These are phyloP conservation scores for Diaporthe nobilis DNA, from an alignment of 2,329 filamentous ascomycete genomes.

Conservation along the genomic window DNA sequence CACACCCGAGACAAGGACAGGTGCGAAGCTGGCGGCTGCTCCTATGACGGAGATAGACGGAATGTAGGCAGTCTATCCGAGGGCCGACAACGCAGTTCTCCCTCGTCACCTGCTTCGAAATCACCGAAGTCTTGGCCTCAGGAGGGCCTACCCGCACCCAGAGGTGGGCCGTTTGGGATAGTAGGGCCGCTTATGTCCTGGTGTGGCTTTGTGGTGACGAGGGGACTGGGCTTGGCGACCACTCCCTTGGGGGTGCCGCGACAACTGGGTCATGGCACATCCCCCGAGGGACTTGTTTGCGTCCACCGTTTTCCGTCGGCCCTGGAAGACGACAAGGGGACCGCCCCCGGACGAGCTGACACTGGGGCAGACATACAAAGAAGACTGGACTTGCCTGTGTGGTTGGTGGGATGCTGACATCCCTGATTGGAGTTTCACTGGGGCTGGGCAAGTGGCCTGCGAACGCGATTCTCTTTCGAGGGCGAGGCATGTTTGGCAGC, in stretches of 20 bases:
- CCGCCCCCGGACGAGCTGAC: background rate
- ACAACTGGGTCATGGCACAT: background rate
- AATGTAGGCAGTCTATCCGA: background rate
- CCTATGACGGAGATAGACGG: background rate
- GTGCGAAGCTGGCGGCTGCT: background rate
- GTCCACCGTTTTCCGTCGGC: conserved; percentile 3
- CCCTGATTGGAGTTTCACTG: background rate
- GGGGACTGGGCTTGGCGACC: background rate
- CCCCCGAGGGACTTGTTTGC: conserved; percentile 1
- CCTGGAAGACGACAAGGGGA: background rate
- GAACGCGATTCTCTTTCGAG: background rate
- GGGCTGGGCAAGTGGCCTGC: background rate
- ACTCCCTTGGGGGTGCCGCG: background rate
- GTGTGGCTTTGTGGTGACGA: background rate
- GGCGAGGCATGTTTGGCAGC: background rate
- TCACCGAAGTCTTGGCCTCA: background rate
- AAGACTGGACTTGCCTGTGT: background rate
- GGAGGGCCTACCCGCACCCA: background rate
- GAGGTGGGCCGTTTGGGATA: background rate
- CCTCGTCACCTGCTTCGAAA: background rate
- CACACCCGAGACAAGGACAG: background rate
- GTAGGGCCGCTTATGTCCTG: background rate
- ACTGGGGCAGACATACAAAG: background rate
- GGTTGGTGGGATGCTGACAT: background rate
- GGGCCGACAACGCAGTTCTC: background rate